Percentiles rank a stretch among this genome's conserved stretches.
Conservation (phyloP, 208 protist species). For the Sergeia podlipaevii region DNA sequence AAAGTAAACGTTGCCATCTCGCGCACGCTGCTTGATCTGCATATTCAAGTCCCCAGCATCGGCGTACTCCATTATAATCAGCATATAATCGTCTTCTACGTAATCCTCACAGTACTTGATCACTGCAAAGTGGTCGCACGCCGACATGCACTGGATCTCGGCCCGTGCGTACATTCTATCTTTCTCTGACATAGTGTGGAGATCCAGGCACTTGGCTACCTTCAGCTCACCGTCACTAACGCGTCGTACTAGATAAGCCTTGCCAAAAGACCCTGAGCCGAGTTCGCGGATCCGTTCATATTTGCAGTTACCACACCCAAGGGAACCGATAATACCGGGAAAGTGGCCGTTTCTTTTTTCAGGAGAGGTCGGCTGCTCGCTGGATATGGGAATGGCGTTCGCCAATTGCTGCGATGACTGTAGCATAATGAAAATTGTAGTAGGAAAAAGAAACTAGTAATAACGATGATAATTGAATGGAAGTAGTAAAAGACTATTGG, state of each 20-base stretch:
- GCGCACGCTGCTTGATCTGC: constrained; percentile 68
- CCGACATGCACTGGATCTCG: constrained; percentile 87
- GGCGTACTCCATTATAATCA: constrained; percentile 88
- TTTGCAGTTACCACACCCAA: constrained; percentile 28
- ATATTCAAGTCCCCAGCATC: constrained; percentile 81
- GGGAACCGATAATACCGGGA: constrained; percentile 33
- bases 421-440: background rate
- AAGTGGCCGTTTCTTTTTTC: constrained; percentile 18
- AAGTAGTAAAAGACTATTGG: background rate
- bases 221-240: constrained; percentile 64
- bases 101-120: constrained; percentile 82
- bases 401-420: no score
- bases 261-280: constrained; percentile 89
- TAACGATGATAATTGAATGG: no score
- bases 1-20: constrained; percentile 51
- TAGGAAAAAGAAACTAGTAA: background rate
- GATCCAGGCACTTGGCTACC: constrained; percentile 90
- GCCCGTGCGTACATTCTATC: constrained; percentile 89
- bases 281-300: constrained; percentile 53
- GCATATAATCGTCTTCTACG: constrained; percentile 51
- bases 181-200: constrained; percentile 78
- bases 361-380: constrained; percentile 16
- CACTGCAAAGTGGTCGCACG: constrained; percentile 86
- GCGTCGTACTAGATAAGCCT: constrained; percentile 55
- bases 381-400: constrained; percentile 26